A percentile compares a stretch with the other conserved stretches of the same genome.
Evolutionary conservation across 176 grass and related monocot species (phyloP).

Genomic region (Musa troglodytarum): DNA sequence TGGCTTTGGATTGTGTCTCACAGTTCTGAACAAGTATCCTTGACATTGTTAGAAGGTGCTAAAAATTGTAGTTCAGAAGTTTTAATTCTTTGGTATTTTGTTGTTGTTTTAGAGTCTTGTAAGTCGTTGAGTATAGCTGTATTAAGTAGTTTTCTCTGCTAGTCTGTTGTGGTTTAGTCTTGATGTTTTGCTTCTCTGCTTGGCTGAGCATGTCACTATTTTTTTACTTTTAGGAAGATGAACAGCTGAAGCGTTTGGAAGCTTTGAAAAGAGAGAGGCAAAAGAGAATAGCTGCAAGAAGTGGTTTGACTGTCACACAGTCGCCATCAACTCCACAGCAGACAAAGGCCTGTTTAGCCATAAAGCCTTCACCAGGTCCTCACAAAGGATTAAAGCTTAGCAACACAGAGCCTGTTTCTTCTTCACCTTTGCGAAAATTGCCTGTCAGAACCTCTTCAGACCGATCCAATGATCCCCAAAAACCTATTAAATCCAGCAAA

Average conservation of each 20-base stretch:
- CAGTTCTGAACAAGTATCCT: background rate
- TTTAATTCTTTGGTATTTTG: background rate
- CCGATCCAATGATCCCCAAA: conserved; percentile 29
- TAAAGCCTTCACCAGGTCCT: conserved; percentile 44
- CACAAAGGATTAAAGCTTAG: conserved; percentile 52
- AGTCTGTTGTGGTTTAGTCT: background rate
- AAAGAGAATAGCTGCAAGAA: conserved; percentile 81
- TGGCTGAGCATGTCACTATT: conserved; percentile 2
- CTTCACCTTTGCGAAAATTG: conserved; percentile 21
- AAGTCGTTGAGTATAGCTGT: background rate
- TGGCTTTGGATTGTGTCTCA: background rate
- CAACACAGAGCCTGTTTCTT: conserved; percentile 20
- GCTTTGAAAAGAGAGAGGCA: conserved; percentile 82
- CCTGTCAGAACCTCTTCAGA: conserved; percentile 25
- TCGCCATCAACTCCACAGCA: conserved; percentile 12
- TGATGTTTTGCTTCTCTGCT: background rate
- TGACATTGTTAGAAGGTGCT: background rate
- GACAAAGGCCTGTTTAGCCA: background rate
- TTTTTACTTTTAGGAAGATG: conserved; percentile 57
- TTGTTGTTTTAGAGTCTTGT: background rate
- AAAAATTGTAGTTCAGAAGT: background rate
- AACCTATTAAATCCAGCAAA: conserved; percentile 5
- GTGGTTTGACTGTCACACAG: conserved; percentile 22
- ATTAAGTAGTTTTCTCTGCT: background rate
- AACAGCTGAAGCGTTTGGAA: conserved; percentile 73